These are phyloP conservation scores for Cochlearia excelsa DNA, from an alignment of 345 rosid genomes.

Conservation along the genomic window DNA sequence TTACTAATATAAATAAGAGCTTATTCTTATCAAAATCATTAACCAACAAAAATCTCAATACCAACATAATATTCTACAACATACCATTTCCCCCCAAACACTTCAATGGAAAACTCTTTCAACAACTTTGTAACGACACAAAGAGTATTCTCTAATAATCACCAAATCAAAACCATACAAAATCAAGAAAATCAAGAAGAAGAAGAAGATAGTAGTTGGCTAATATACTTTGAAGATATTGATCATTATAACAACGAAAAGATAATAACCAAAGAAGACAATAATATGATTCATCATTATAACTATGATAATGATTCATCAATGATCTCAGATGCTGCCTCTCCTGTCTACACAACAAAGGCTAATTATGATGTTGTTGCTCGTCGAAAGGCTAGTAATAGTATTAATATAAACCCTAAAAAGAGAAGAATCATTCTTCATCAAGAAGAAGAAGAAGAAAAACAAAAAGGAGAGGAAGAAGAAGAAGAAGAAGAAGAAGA, in stretches of 20 bases:
- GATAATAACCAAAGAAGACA: constrained; percentile 11
- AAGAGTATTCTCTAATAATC: constrained; percentile 27
- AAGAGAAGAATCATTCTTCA: constrained; percentile 25
- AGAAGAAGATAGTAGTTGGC: constrained; percentile 33
- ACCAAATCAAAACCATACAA: constrained; percentile 24
- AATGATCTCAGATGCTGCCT: constrained; percentile 37
- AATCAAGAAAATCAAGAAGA: constrained; percentile 32
- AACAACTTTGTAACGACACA: constrained; percentile 21
- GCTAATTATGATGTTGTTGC: constrained; percentile 13
- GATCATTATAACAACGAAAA: constrained; percentile 25
- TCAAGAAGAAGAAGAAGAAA: constrained; percentile 11
- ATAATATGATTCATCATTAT: constrained; percentile 9
- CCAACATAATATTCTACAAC: constrained; percentile 1
- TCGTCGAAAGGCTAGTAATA: constrained; percentile 15
- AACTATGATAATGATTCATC: constrained; percentile 29
- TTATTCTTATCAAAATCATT: constrained; percentile 8
- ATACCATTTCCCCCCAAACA: constrained; percentile 24
- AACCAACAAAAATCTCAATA: constrained; percentile 18
- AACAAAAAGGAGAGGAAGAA: constrained; percentile 1
- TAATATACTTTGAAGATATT: constrained; percentile 32
- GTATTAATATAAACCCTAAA: constrained; percentile 24
- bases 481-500: constrained; percentile 23
- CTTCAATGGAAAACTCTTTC: constrained; percentile 35
- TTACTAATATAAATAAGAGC: constrained; percentile 19
- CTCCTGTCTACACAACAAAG: constrained; percentile 26